Conservation (phyloP, 768 basidiomycete genomes). For the Amanita jacksonii region DNA sequence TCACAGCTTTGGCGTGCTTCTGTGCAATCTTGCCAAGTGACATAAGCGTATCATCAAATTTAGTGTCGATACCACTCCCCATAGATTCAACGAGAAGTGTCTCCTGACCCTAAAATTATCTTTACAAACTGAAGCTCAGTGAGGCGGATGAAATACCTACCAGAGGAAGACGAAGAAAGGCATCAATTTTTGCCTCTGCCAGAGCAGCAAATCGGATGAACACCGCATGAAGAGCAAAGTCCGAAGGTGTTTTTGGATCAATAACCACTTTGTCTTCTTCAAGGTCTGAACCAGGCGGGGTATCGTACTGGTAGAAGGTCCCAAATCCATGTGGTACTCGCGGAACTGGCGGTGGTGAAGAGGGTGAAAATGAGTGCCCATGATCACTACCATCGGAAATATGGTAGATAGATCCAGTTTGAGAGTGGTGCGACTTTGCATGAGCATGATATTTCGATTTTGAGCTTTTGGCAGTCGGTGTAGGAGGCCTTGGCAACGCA, state of each 20-base stretch:
- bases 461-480: slow-evolving; percentile 40
- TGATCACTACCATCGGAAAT: slow-evolving; percentile 62
- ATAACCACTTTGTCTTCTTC: slow-evolving; percentile 60
- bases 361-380: slow-evolving; percentile 36
- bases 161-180: slow-evolving; percentile 56
- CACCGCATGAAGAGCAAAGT: slow-evolving; percentile 81
- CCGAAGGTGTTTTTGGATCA: slow-evolving; percentile 76
- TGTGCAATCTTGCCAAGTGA: slow-evolving; percentile 82
- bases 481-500: slow-evolving; percentile 49
- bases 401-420: slow-evolving; percentile 66
- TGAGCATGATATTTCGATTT: slow-evolving; percentile 49
- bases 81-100: slow-evolving; percentile 56
- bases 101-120: slow-evolving; percentile 49
- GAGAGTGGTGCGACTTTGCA: slow-evolving; percentile 70
- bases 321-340: slow-evolving; percentile 60
- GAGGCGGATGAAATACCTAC: slow-evolving; percentile 33
- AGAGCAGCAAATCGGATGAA: slow-evolving; percentile 79
- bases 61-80: slow-evolving; percentile 61
- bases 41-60: slow-evolving; percentile 78
- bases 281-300: slow-evolving; percentile 39
- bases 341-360: slow-evolving; percentile 72
- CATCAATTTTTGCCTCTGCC: slow-evolving; percentile 73
- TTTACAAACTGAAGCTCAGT: neutral
- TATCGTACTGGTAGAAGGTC: slow-evolving; percentile 37
- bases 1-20: slow-evolving; percentile 73